Evolutionary conservation across 371 early-diverging fungal genomes (phyloP), one percentile per base, ranked within the genome.

Genomic region (Circinella minor): DNA sequence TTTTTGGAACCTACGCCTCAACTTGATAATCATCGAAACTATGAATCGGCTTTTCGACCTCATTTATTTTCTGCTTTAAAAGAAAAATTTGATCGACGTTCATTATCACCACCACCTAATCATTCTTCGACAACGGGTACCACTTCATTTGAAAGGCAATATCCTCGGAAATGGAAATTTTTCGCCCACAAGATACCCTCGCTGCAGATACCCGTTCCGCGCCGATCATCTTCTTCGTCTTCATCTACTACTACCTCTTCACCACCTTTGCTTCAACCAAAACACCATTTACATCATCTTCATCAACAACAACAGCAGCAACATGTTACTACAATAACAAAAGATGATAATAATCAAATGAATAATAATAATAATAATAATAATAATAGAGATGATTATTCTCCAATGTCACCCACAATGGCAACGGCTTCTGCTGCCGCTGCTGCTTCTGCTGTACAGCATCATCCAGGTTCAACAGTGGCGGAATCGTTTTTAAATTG

Each of bases 401-500:
- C 67, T 7, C 65, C 61, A 18, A 74, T 72, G 63, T 77, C 77
- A 14, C 77, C 77, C 37, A 77, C 74, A 13, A 73, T 77, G 74
- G 77, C 77, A 13, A 68, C 74, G 8, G 77, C 77, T 17, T 71
- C 71, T 7, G 77, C 77, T 54, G 63, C 72, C 38, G 74, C 77
- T 47, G 76, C 76, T 13, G 65, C 76, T 10, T 64, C 72, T 37
- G 69, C 76, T 38, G 66, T 57, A 47, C 67, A 78, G 55, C 68
- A 68, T 69, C 74, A 75, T 36, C 76, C 81, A 18, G 77, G 79
- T 14, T 73, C 75, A 55, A 72, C 74, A 18, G 70, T 78, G 13
- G 78, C 79, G 20, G 78, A 76, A 55, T 67, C 73, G 17, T 60
- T 81, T 36, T 61, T 81, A 9, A 74, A 78, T 34, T 68, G 75